Conservation (phyloP, 805 yeast genomes). For the Yamadazyma olivae region DNA sequence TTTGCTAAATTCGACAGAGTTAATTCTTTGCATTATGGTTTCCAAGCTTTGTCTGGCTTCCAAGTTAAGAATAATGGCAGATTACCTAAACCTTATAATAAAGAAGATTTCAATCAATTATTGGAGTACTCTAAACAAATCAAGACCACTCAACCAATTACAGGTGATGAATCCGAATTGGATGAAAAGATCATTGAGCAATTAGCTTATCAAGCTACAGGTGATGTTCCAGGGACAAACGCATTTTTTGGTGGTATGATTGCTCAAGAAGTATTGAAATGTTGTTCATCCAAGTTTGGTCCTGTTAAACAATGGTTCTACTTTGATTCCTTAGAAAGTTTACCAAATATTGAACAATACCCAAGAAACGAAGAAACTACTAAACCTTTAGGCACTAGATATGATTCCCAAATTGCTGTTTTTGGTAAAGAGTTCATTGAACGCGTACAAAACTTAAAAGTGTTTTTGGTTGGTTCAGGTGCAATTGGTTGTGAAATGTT, state of each 20-base stretch:
- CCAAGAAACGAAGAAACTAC: conserved; percentile 71
- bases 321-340: conserved; percentile 89
- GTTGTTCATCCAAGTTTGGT: conserved; percentile 91
- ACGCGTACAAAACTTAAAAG: conserved; percentile 68
- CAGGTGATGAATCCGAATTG: conserved; percentile 53
- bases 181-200: conserved; percentile 67
- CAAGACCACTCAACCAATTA: conserved; percentile 50
- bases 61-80: conserved; percentile 55
- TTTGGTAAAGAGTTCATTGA: conserved; percentile 81
- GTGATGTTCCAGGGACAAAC: conserved; percentile 85
- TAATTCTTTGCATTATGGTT: conserved; percentile 84
- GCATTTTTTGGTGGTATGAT: conserved; percentile 92
- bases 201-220: conserved; percentile 80
- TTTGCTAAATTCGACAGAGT: conserved; percentile 95
- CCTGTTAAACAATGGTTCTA: conserved; percentile 91
- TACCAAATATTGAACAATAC: conserved; percentile 59
- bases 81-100: conserved; percentile 75
- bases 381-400: conserved; percentile 74
- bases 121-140: conserved; percentile 58
- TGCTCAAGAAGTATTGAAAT: conserved; percentile 96
- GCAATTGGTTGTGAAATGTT: conserved; percentile 99
- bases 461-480: conserved; percentile 94
- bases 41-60: conserved; percentile 83
- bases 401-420: conserved; percentile 94
- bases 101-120: conserved; percentile 69